Percentiles rank a stretch among this genome's conserved stretches.
Conservation (phyloP, 2,329 filamentous ascomycete genomes). For the Dactylellina haptotyla region DNA sequence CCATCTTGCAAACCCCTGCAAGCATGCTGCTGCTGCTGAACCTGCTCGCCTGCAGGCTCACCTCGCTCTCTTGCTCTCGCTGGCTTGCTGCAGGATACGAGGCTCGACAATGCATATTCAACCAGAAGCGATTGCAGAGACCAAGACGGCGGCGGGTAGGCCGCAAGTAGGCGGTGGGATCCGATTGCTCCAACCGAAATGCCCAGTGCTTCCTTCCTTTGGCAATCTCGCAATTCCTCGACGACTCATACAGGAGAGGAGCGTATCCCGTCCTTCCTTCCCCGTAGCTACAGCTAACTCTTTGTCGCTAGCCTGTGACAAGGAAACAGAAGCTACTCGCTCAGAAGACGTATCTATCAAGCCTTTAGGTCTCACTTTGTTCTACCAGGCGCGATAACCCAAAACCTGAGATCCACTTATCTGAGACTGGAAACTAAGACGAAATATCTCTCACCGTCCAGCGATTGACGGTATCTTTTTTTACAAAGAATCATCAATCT, state of each 20-base stretch:
- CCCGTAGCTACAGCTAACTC: no score
- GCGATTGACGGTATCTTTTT: no score
- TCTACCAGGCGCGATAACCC: no score
- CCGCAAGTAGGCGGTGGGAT: constrained; percentile 50
- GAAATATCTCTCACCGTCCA: not conserved
- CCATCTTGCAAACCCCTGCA: no score
- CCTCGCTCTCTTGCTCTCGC: constrained; percentile 7
- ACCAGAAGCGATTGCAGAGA: not conserved
- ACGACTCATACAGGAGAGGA: not conserved
- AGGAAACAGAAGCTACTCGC: no score
- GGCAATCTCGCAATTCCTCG: constrained; percentile 23
- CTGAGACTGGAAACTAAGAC: not conserved
- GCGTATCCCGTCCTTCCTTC: not conserved
- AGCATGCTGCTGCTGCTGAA: no score
- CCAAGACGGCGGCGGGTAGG: constrained; percentile 25
- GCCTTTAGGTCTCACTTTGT: no score
- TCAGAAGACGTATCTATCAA: no score
- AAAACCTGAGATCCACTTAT: not conserved
- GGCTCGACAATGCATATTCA: not conserved
- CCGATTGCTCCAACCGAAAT: constrained; percentile 44
- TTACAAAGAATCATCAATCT: no score
- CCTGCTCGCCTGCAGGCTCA: not conserved
- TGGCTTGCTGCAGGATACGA: constrained; percentile 32
- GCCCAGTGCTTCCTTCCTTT: not conserved
- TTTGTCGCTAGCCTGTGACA: no score